Base-by-base conservation (phyloP, 139 green algal species). In the Micractinium sp. region DNA sequence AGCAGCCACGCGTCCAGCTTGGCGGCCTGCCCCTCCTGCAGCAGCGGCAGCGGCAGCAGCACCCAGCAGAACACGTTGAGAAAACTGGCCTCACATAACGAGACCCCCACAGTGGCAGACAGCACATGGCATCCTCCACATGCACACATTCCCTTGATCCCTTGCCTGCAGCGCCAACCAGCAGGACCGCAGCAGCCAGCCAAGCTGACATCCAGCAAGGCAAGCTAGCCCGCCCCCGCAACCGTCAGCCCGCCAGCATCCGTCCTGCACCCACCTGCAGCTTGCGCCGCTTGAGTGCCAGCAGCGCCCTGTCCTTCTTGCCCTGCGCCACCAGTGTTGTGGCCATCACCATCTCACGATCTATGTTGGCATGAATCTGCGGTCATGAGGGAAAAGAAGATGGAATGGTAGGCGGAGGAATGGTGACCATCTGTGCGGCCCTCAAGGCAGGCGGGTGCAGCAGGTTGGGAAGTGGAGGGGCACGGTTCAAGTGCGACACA, bases 221-320 rank as follows among this genome's bases (percentile, higher is more conserved):
- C 9, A 9, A 56, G 47, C 47, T 56, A 56, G 47, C 47, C 47
- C 47, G 47, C 47, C 47, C 47, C 7, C 47, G 7, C 47, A 9
- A 5, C 47, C 5, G 47, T 9, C 47, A 9, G 47, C 5, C 47
- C 9, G 47, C 47, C 47, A 5, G 47, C 47, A 66, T 16, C 47
- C 47, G 47, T n/a, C 19, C 63, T 25, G 20, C 63, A 29, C 93
- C 74, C 78, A 96, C 94, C 56, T 92, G 91, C 73, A 98, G 87
- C 90, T 95, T 95, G 82, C 95, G 95, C 80, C 95, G 95, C 80
- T 95, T 95, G 27, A 98, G 82, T 27, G 92, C 93, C 41, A 98
- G 87, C 82, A 98, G 90, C 1, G 96, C 96, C 0, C 92, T 88
- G 23, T 96, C 92, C 41, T 91, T 91, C 22, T 87, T 84, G 14